Evolutionary conservation across 2,329 filamentous ascomycete genomes (phyloP), one percentile per base, ranked within the genome.

Genomic region (Botrytis aclada): DNA sequence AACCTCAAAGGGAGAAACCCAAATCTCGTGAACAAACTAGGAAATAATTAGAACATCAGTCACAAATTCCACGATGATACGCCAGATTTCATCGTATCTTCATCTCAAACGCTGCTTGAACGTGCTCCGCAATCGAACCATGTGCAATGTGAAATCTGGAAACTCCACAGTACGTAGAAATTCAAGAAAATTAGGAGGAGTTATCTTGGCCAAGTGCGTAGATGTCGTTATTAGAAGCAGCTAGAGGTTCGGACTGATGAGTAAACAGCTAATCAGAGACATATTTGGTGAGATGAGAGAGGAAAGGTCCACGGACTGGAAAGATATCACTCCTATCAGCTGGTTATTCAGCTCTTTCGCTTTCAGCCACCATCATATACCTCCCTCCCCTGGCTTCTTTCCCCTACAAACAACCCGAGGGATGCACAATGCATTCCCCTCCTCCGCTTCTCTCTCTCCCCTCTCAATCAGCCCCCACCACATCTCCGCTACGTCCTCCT

Each of bases 331-430:
- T 41, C 22, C 60, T 41, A 14, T 5, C 25, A 4, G 25, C 12
- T 25, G 14, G 22, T 1, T 62, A 1, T 6, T n/a, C 25, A 51
- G 47, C 10, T 3, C 45, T 25, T 51, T 4, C 10, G 0, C 25
- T 51, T 51, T 2, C 1, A n/a, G 1, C 7, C 10, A 51, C 25
- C 25, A 51, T 51, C 25, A n/a, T 14, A 14, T n/a, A 51, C 47
- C 10, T 6, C 25, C 9, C 18, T 10, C 47, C 25, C 9, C 10
- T 4, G 25, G 10, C 25, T 70, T 70, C 12, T 12, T 45, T 7
- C 29, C 69, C 34, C 20, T 16, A 41, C 58, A 70, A 25, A 70
- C 69, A 54, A 63, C 32, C 34, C 58, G 54, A 8, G 69, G 69
- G 43, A 70, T 63, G 29, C 58, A 70, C 22, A 70, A 43, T 3